phyloP scores from a whole-genome alignment of 1,139 yeast species.

The Magnusiomyces tetraspermus region DNA sequence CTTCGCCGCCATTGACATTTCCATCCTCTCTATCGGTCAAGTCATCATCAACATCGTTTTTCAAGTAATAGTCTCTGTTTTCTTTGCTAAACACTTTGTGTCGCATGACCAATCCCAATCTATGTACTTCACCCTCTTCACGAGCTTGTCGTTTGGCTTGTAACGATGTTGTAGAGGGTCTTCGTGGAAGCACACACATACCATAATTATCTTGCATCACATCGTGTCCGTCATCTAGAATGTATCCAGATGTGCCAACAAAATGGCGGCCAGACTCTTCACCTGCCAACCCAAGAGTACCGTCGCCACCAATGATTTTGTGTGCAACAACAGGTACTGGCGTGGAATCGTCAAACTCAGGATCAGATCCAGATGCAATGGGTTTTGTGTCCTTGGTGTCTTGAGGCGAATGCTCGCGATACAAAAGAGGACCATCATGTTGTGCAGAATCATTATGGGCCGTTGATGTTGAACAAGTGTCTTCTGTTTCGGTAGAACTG shows the following conservation, averaged over 20 bases:
- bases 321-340: not conserved
- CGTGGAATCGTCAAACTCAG: not conserved
- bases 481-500: not conserved
- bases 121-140: constrained; percentile 88
- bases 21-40: too few species aligned
- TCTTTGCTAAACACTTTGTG: too few species aligned
- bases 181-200: constrained; percentile 17
- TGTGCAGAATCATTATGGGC: too few species aligned
- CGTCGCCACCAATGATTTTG: not conserved
- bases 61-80: too few species aligned
- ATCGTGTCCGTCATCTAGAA: not conserved
- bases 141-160: constrained; percentile 60
- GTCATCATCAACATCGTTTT: too few species aligned
- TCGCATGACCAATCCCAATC: constrained; percentile 46
- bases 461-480: not conserved
- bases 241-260: not conserved
- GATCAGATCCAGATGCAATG: too few species aligned
- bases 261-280: not conserved
- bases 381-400: too few species aligned
- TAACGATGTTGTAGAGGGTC: constrained; percentile 23
- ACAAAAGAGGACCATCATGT: too few species aligned
- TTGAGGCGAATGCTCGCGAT: too few species aligned
- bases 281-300: not conserved
- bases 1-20: too few species aligned
- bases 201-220: constrained; percentile 8